Base-by-base conservation (phyloP, 495 filamentous ascomycete genomes). In the Neohortaea acidophila region DNA sequence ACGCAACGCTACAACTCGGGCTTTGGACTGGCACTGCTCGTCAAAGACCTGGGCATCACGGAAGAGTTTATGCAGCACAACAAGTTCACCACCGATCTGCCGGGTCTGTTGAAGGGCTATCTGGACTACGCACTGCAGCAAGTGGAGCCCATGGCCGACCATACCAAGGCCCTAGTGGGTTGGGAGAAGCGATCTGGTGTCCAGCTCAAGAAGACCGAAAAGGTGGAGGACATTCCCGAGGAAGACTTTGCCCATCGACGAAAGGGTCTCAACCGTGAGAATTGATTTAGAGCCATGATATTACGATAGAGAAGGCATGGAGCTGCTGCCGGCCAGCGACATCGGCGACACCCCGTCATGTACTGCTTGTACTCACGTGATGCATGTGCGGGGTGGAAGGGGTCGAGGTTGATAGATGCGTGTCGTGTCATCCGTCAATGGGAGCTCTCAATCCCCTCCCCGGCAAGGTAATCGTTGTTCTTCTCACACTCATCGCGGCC, bases 11-110 rank as follows among this genome's bases (percentile, higher is more conserved):
- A 45, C 29, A 38, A 56, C 22, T 38, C 32, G 2, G 53, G 53
- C 2, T 53, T 51, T 32, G 48, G 51, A 14, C 38, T 56, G 0
- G 51, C 41, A 24, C 35, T 56, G 28, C 28, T 57, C 21, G 42
- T 57, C 13, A 57, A 54, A 26, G 54, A 54, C 38, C 38, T 57
- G 12, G 48, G 47, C 26, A 57, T 57, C 29, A 48, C 54, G 9
- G 47, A 49, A 25, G 51, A 54, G 19, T 48, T 55, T 25, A 52
- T 54, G 36, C 46, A 54, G 43, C 32, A 41, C 15, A 51, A 42
- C 23, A 40, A 41, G 2, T 49, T 51, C 26, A 27, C 47, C 18
- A 49, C 39, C 1, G 48, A 54, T 15, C 34, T 54, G 2, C 51
- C 51, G n/a, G 23, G 6, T 2, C 31, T 53, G 26, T 34, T 39